These are phyloP conservation scores for Vitellaria paradoxa DNA, from an alignment of 179 eudicot species.

Conservation along the genomic window DNA sequence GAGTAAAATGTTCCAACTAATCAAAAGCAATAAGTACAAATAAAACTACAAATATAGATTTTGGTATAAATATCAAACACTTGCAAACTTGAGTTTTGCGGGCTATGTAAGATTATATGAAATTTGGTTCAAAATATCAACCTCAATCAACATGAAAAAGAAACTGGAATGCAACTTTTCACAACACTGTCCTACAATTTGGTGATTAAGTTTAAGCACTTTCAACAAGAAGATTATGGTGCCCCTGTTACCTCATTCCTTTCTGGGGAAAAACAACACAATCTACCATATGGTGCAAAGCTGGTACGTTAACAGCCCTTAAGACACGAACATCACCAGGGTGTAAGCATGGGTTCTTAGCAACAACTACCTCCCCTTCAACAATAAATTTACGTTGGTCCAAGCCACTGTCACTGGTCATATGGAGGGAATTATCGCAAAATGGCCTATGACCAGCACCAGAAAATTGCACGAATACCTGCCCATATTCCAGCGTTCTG, in stretches of 20 bases:
- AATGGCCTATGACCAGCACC: constrained; percentile 31
- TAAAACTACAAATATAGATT: neutral
- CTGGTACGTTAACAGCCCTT: constrained; percentile 68
- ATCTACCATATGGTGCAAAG: constrained; percentile 85
- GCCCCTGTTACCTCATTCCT: constrained; percentile 62
- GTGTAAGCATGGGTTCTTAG: constrained; percentile 95
- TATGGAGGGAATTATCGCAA: constrained; percentile 24
- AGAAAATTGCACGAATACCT: constrained; percentile 86
- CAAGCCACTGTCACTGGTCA: constrained; percentile 17
- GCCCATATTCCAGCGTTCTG: constrained; percentile 66
- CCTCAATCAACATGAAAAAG: neutral
- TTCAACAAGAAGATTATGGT: neutral
- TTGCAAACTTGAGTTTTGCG: neutral
- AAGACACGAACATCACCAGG: constrained; percentile 94
- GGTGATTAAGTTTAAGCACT: neutral
- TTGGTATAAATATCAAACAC: neutral
- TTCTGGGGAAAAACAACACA: constrained; percentile 92
- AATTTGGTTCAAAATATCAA: neutral
- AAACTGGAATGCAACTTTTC: neutral
- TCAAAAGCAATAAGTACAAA: neutral
- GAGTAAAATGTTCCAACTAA: neutral
- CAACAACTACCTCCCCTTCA: constrained; percentile 67
- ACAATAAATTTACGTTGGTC: constrained; percentile 27
- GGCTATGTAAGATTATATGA: neutral
- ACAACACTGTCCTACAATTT: neutral